phyloP scores from a whole-genome alignment of 345 rosid species.

The Punica granatum region DNA sequence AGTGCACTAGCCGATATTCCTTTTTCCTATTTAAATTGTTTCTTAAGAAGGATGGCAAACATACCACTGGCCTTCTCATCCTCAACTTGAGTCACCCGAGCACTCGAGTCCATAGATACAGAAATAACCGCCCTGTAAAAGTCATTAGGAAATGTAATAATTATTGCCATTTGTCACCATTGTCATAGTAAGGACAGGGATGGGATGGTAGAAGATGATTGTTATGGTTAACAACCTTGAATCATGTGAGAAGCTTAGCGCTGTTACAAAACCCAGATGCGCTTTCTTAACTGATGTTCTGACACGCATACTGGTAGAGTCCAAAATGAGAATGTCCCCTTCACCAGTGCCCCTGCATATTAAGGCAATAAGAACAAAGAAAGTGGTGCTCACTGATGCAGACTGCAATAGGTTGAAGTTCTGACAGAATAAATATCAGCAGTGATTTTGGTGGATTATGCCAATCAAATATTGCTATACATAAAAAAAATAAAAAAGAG shows the following conservation, averaged over 20 bases:
- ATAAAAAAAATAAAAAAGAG: not conserved
- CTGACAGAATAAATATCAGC: not conserved
- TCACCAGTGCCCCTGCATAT: constrained; percentile 57
- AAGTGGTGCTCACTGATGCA: not conserved
- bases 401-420: not conserved
- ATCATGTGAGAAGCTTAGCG: constrained; percentile 70
- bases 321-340: constrained; percentile 61
- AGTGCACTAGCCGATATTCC: too few relatives aligned
- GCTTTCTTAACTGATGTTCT: constrained; percentile 50
- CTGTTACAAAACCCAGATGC: constrained; percentile 82
- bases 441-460: not conserved
- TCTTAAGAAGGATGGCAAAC: constrained; percentile 2
- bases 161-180: not conserved
- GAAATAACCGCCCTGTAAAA: constrained; percentile 69
- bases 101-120: constrained; percentile 89
- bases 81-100: constrained; percentile 55
- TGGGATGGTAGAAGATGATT: not conserved
- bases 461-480: not conserved
- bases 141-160: not conserved
- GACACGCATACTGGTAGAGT: constrained; percentile 38
- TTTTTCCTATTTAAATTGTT: not conserved
- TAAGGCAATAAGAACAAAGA: not conserved
- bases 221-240: constrained; percentile 51
- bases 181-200: not conserved
- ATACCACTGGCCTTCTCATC: constrained; percentile 36